Evolutionary conservation across 257 asterid genomes (phyloP).

Genomic region (Eucommia ulmoides): DNA sequence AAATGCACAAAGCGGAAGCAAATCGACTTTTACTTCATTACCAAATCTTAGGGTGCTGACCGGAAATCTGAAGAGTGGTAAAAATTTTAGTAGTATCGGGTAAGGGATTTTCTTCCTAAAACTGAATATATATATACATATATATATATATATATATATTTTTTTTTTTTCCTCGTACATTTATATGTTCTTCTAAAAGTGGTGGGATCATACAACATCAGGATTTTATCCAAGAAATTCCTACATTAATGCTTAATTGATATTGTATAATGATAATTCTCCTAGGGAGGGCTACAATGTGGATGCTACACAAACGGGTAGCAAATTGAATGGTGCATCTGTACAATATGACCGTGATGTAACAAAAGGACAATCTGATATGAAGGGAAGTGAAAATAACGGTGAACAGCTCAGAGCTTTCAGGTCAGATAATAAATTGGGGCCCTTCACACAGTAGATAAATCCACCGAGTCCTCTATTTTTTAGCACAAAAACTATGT

Average conservation of each 20-base stretch:
- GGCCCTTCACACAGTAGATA: too few species aligned
- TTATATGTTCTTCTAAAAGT: neutral
- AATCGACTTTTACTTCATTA: constrained; percentile 20
- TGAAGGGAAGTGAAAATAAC: constrained; percentile 15
- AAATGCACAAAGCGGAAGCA: constrained; percentile 22
- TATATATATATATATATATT: too few species aligned
- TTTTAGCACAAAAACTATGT: too few species aligned
- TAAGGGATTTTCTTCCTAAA: too few species aligned
- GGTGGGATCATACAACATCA: neutral
- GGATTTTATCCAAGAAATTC: too few species aligned
- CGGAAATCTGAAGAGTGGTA: constrained; percentile 26
- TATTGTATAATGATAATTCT: too few species aligned
- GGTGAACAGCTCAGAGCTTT: constrained; percentile 19
- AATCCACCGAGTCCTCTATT: too few species aligned
- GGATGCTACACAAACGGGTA: constrained; percentile 10
- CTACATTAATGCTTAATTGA: too few species aligned
- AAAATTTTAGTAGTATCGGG: constrained; percentile 14
- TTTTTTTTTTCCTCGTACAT: too few species aligned
- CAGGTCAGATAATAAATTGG: constrained; percentile 20
- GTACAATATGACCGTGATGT: constrained; percentile 12
- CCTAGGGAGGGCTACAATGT: too few species aligned
- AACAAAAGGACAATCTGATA: constrained; percentile 16
- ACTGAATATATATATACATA: too few species aligned
- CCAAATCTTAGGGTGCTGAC: constrained; percentile 23
- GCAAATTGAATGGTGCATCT: constrained; percentile 12